These are phyloP conservation scores for Fusarium decemcellulare DNA, from an alignment of 2,329 filamentous ascomycete species.

Conservation along the genomic window DNA sequence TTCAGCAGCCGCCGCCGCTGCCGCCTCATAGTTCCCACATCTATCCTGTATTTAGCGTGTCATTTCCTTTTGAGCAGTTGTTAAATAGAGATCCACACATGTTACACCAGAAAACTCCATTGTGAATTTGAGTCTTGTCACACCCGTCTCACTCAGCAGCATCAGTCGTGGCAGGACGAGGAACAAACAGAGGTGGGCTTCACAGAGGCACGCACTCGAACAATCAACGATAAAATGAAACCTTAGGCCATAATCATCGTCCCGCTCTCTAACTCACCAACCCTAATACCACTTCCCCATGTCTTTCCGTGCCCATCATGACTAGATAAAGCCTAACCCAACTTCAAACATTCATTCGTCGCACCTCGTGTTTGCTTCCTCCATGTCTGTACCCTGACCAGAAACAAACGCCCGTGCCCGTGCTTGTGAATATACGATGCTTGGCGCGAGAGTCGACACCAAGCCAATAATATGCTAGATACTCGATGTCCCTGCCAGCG, in stretches of 20 bases:
- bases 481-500: constrained; percentile 15
- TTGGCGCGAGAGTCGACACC: constrained; percentile 8
- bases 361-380: constrained; percentile 21
- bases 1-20: constrained; percentile 4
- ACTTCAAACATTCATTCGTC: constrained; percentile 8
- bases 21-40: neutral
- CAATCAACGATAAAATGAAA: constrained; percentile 32
- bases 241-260: constrained; percentile 30
- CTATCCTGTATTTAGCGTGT: too few species aligned
- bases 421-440: constrained; percentile 25
- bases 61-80: too few species aligned
- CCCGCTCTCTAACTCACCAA: constrained; percentile 7
- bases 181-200: neutral
- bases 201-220: neutral
- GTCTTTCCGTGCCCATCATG: constrained; percentile 14
- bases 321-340: constrained; percentile 9
- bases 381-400: constrained; percentile 5
- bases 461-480: constrained; percentile 30
- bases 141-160: too few species aligned
- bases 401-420: constrained; percentile 14
- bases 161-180: too few species aligned
- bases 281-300: constrained; percentile 5
- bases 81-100: too few species aligned
- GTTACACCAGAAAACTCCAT: too few species aligned
- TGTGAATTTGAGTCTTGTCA: too few species aligned